phyloP scores from a whole-genome alignment of 2,329 filamentous ascomycete species.

The Colletotrichum destructivum region DNA sequence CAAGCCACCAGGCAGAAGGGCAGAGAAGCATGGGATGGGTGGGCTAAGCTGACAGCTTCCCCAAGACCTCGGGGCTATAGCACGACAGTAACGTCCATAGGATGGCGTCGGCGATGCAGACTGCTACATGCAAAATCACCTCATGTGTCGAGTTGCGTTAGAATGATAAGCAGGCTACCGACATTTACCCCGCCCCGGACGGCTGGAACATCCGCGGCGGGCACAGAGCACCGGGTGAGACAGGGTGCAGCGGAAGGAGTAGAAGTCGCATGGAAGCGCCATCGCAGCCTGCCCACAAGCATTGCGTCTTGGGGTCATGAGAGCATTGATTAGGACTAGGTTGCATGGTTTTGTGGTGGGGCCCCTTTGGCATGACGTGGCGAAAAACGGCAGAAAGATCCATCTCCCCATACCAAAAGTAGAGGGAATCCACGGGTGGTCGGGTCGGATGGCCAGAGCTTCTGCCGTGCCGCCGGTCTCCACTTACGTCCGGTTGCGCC shows the following conservation, averaged over 20 bases:
- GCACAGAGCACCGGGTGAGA: background rate
- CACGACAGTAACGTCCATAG: background rate
- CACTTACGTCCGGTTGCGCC: background rate
- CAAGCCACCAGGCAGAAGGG: background rate
- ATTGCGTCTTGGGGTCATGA: background rate
- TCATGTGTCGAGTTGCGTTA: background rate
- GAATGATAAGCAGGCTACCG: constrained; percentile 3
- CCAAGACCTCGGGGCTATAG: constrained; percentile 2
- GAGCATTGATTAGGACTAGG: background rate
- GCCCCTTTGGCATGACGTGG: constrained; percentile 1
- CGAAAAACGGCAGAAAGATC: background rate
- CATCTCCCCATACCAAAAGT: background rate
- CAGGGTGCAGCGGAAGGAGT: background rate
- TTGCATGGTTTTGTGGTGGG: no score
- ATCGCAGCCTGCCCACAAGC: background rate
- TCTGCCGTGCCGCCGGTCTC: background rate
- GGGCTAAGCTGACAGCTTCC: background rate
- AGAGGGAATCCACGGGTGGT: background rate
- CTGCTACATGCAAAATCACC: constrained; percentile 11
- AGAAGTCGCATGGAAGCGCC: background rate
- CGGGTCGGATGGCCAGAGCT: constrained; percentile 22
- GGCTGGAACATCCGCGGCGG: background rate
- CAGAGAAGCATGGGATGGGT: background rate
- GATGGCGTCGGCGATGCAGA: constrained; percentile 3
- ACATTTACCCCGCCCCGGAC: constrained; percentile 7